These are phyloP conservation scores for Mucor velutinosus DNA, from an alignment of 371 early-diverging fungal species.

Conservation along the genomic window DNA sequence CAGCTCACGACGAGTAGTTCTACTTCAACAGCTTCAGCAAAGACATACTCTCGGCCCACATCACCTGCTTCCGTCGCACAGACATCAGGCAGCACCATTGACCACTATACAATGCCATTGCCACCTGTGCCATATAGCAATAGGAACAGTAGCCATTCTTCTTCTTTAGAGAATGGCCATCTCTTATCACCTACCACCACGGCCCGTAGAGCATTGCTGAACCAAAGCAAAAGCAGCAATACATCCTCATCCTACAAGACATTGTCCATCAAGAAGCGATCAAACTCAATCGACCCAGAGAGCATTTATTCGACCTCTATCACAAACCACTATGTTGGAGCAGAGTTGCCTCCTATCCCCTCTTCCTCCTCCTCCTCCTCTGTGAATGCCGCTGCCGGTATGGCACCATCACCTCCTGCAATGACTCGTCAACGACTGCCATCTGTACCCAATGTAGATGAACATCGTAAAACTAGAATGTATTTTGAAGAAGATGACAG, in stretches of 20 bases:
- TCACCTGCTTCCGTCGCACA: neutral
- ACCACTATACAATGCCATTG: neutral
- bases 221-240: slow-evolving; percentile 9
- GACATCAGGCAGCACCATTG: neutral
- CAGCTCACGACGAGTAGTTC: neutral
- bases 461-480: slow-evolving; percentile 1
- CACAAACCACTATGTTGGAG: slow-evolving; percentile 4
- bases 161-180: neutral
- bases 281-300: slow-evolving; percentile 3
- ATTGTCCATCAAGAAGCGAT: neutral
- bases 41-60: neutral
- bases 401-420: neutral
- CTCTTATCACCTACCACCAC: neutral
- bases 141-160: too few species aligned
- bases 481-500: slow-evolving; percentile 20
- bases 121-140: neutral
- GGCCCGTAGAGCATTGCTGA: neutral
- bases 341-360: slow-evolving; percentile 18
- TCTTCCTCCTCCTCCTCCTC: neutral
- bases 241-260: neutral
- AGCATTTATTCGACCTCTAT: neutral
- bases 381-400: too few species aligned
- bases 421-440: slow-evolving; percentile 10
- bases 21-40: neutral
- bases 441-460: slow-evolving; percentile 2